Evolutionary conservation across 108 stramenopile genomes (phyloP).

Genomic region (Nitzschia inconspicua): DNA sequence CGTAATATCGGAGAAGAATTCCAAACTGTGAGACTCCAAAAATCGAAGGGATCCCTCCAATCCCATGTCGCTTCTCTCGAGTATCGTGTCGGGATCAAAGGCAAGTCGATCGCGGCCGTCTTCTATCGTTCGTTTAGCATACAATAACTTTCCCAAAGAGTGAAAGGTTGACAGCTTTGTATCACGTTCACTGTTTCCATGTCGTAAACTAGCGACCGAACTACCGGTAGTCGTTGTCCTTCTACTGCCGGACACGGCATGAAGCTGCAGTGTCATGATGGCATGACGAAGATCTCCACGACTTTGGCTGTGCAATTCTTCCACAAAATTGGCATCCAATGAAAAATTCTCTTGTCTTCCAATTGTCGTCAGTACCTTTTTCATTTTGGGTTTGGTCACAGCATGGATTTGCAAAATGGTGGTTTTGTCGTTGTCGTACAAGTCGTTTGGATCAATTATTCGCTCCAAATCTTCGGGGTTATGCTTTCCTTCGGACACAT

Average conservation of each 20-base stretch:
- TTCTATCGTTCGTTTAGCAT: constrained; percentile 67
- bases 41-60: constrained; percentile 60
- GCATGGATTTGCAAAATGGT: constrained; percentile 64
- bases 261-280: constrained; percentile 74
- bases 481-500: constrained; percentile 80
- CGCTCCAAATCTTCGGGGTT: constrained; percentile 73
- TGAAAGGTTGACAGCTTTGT: constrained; percentile 78
- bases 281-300: constrained; percentile 86
- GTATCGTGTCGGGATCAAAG: constrained; percentile 78
- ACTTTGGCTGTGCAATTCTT: constrained; percentile 62
- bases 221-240: too few species aligned
- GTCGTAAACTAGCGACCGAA: background rate
- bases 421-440: constrained; percentile 39
- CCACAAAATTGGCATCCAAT: constrained; percentile 23
- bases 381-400: constrained; percentile 76
- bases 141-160: constrained; percentile 84
- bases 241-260: too few species aligned
- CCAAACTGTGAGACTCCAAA: constrained; percentile 74
- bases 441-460: constrained; percentile 40
- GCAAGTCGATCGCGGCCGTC: constrained; percentile 35
- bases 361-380: constrained; percentile 55
- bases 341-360: constrained; percentile 31
- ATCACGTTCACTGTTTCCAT: constrained; percentile 37
- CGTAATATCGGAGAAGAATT: constrained; percentile 79
- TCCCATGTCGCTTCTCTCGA: constrained; percentile 70